Conservation (phyloP, 306 rosid genomes). For the Medicago ruthenica region DNA sequence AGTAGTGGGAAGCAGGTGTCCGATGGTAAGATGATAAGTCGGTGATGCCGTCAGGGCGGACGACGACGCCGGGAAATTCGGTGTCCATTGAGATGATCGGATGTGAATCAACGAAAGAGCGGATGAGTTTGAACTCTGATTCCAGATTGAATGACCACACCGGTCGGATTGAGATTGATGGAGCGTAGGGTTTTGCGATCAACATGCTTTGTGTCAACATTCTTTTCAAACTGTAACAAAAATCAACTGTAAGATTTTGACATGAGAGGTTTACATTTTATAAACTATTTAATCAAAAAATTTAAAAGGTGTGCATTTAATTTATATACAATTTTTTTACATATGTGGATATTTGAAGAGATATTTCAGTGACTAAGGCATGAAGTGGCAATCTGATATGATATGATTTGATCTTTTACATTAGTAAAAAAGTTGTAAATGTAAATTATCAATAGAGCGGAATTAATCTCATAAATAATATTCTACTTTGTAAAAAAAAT, state of each 20-base stretch:
- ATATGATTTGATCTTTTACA: too few species aligned
- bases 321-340: too few species aligned
- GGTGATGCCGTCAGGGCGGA: constrained; percentile 37
- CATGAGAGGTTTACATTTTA: not conserved
- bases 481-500: too few species aligned
- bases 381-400: too few species aligned
- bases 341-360: too few species aligned
- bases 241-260: not conserved
- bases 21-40: not conserved
- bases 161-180: constrained; percentile 50
- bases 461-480: too few species aligned
- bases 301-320: too few species aligned
- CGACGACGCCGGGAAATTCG: constrained; percentile 71
- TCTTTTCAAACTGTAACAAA: not conserved
- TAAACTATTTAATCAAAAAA: not conserved
- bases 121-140: constrained; percentile 56
- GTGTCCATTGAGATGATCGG: constrained; percentile 73
- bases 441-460: too few species aligned
- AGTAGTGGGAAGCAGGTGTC: constrained; percentile 43
- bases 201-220: not conserved
- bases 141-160: constrained; percentile 68
- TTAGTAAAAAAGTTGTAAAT: too few species aligned
- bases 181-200: not conserved
- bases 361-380: too few species aligned
- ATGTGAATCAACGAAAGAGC: constrained; percentile 46